Conservation (phyloP, 495 filamentous ascomycete species). For the Aspergillus nidulans region DNA sequence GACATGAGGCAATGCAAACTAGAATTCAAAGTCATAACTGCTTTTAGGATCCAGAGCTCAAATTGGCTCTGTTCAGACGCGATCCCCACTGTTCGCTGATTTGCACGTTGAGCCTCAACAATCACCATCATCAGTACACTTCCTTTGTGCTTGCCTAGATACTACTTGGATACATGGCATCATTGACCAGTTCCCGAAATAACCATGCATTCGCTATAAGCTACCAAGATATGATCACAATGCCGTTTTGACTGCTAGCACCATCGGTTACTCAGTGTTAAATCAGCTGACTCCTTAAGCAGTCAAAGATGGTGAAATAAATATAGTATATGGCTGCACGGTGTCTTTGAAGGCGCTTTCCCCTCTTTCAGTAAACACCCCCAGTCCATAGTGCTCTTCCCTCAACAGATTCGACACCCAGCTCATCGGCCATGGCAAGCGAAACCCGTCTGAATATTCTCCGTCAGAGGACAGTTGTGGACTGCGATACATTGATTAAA, state of each 20-base stretch:
- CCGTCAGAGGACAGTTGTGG: slow-evolving; percentile 48
- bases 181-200: too few relatives aligned
- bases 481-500: slow-evolving; percentile 58
- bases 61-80: too few relatives aligned
- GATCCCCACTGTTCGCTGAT: too few relatives aligned
- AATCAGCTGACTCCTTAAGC: not conserved
- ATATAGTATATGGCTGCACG: not conserved
- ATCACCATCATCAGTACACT: too few relatives aligned
- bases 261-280: not conserved
- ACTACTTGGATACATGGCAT: too few relatives aligned
- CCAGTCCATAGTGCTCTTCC: not conserved
- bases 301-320: not conserved
- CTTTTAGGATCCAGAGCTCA: too few relatives aligned
- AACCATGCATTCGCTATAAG: too few relatives aligned
- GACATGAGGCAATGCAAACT: too few relatives aligned
- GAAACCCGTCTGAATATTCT: slow-evolving; percentile 33
- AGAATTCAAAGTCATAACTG: too few relatives aligned
- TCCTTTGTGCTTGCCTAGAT: too few relatives aligned
- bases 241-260: not conserved
- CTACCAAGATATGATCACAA: too few relatives aligned
- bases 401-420: not conserved
- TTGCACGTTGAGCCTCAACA: too few relatives aligned
- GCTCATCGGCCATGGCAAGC: slow-evolving; percentile 1
- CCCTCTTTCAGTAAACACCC: not conserved
- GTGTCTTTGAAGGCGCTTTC: not conserved